phyloP scores from a whole-genome alignment of 768 basidiomycete genomes.

The Psilocybe cubensis region DNA sequence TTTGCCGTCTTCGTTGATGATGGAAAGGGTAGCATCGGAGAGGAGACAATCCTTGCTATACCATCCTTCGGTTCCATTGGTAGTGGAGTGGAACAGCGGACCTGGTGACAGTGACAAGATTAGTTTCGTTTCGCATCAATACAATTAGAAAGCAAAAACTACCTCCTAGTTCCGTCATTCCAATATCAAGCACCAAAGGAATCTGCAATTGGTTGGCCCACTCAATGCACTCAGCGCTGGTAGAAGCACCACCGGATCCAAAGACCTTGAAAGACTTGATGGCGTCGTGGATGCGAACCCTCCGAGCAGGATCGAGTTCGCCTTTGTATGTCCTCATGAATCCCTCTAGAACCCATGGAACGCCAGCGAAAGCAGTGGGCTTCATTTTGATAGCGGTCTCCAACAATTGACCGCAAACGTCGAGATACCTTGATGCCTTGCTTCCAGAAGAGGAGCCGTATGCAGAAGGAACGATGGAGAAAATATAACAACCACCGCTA shows the following conservation, averaged over 20 bases:
- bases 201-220: constrained; percentile 30
- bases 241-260: constrained; percentile 32
- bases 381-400: constrained; percentile 28
- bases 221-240: constrained; percentile 27
- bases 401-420: constrained; percentile 27
- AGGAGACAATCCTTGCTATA: constrained; percentile 24
- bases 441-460: constrained; percentile 18
- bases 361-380: constrained; percentile 29
- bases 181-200: constrained; percentile 34
- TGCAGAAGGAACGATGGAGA: constrained; percentile 32
- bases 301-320: constrained; percentile 22
- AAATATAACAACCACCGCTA: constrained; percentile 34
- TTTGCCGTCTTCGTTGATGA: constrained; percentile 28
- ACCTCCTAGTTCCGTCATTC: constrained; percentile 41
- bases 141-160: background rate
- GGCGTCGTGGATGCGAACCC: constrained; percentile 18
- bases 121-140: background rate
- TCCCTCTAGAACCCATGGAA: constrained; percentile 37
- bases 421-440: constrained; percentile 21
- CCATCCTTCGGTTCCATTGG: constrained; percentile 26
- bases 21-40: constrained; percentile 25
- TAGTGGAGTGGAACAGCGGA: constrained; percentile 30
- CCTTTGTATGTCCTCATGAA: constrained; percentile 26
- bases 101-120: constrained; percentile 18
- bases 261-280: constrained; percentile 29